A percentile compares a stretch with the other conserved stretches of the same genome.
Evolutionary conservation across 306 rosid species (phyloP).

Genomic region (Herpetospermum pedunculosum): DNA sequence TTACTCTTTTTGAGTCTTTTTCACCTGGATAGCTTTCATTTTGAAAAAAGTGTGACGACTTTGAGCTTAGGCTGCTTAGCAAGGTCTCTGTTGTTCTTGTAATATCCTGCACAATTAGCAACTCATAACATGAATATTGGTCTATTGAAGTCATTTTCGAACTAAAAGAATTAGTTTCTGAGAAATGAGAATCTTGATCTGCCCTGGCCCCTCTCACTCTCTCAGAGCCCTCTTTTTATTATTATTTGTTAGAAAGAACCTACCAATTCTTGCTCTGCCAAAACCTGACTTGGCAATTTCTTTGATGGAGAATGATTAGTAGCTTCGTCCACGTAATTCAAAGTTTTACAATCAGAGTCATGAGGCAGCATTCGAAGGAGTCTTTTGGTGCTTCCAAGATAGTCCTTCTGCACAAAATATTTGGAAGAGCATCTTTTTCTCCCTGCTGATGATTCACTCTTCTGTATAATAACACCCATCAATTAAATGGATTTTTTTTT

Average conservation of each 20-base stretch:
- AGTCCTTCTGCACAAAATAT: conserved; percentile 32
- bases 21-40: conserved; percentile 14
- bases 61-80: conserved; percentile 12
- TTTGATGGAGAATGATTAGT: conserved; percentile 14
- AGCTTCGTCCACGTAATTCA: conserved; percentile 15
- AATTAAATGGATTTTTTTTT: not conserved
- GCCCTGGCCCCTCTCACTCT: not conserved
- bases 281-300: conserved; percentile 18
- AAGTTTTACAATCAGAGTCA: conserved; percentile 15
- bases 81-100: conserved; percentile 5
- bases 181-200: conserved; percentile 2
- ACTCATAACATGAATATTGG: not conserved
- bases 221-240: conserved; percentile 10
- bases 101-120: not conserved
- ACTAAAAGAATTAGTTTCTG: not conserved
- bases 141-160: not conserved
- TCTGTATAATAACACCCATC: conserved; percentile 2
- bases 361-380: conserved; percentile 30
- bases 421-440: conserved; percentile 39
- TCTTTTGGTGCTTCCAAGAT: conserved; percentile 31
- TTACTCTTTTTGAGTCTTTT: conserved; percentile 18
- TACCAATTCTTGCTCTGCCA: conserved; percentile 15
- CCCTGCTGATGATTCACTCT: conserved; percentile 21
- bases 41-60: not conserved
- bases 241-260: not conserved